phyloP scores from a whole-genome alignment of 768 basidiomycete species.

The Rhizopogon vinicolor region DNA sequence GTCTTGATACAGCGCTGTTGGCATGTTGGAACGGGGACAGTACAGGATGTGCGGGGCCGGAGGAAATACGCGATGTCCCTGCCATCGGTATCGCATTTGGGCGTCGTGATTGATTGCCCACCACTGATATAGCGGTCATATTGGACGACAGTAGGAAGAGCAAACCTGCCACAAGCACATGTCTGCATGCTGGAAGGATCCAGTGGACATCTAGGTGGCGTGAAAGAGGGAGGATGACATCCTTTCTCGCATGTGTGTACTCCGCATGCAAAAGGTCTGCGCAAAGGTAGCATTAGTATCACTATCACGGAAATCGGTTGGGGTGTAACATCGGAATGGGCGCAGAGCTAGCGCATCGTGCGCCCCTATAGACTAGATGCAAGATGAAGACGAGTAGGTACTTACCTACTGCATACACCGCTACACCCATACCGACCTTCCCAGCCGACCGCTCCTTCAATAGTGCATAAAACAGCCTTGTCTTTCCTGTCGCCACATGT shows the following conservation, averaged over 20 bases:
- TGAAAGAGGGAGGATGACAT: conserved; percentile 72
- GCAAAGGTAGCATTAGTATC: neutral
- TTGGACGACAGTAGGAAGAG: conserved; percentile 33
- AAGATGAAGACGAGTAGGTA: neutral
- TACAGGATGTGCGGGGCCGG: conserved; percentile 50
- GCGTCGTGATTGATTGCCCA: conserved; percentile 2
- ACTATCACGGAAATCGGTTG: neutral
- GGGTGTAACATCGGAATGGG: neutral
- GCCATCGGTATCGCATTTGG: neutral
- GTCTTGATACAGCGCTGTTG: conserved; percentile 58
- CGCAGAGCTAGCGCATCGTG: neutral
- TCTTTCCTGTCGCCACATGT: conserved; percentile 63
- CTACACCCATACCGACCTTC: conserved; percentile 28
- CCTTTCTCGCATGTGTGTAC: conserved; percentile 65
- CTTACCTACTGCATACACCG: neutral
- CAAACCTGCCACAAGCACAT: conserved; percentile 80
- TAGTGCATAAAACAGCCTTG: conserved; percentile 31
- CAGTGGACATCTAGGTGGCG: conserved; percentile 60
- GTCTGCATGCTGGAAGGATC: conserved; percentile 63
- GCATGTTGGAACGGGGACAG: conserved; percentile 81
- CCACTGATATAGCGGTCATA: neutral
- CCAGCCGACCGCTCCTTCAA: conserved; percentile 57
- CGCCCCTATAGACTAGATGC: neutral
- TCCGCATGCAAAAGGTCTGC: conserved; percentile 70
- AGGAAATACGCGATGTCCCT: conserved; percentile 20